A percentile compares a stretch with the other conserved stretches of the same genome.
Evolutionary conservation across 495 filamentous ascomycete species (phyloP).

Genomic region (Aspergillus mulundensis): DNA sequence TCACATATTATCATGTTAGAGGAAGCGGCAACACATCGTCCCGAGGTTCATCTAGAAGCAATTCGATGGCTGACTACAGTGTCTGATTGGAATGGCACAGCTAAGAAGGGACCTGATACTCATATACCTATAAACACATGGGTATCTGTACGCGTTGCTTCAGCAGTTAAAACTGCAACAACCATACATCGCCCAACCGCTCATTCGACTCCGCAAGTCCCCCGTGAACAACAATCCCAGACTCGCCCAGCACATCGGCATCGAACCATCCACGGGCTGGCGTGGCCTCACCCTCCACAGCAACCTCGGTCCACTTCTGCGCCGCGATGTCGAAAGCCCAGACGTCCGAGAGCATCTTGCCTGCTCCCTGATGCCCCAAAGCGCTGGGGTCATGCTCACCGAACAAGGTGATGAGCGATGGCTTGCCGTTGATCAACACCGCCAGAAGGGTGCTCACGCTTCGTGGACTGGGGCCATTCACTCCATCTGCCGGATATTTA

Average conservation of each 20-base stretch:
- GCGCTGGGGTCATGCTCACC: slow-evolving; percentile 62
- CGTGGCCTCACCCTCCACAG: slow-evolving; percentile 32
- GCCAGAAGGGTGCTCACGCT: slow-evolving; percentile 47
- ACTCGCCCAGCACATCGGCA: slow-evolving; percentile 24
- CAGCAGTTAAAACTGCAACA: neutral
- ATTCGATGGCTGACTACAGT: too few species aligned
- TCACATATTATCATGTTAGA: too few species aligned
- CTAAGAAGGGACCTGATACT: too few species aligned
- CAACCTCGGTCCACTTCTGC: slow-evolving; percentile 49
- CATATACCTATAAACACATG: too few species aligned
- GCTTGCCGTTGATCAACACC: slow-evolving; percentile 46
- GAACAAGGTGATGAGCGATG: slow-evolving; percentile 61
- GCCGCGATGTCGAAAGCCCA: slow-evolving; percentile 67
- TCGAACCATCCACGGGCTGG: slow-evolving; percentile 43
- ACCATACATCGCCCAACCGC: slow-evolving; percentile 11
- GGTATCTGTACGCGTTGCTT: too few species aligned
- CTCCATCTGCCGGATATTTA: slow-evolving; percentile 45
- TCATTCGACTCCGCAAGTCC: slow-evolving; percentile 16
- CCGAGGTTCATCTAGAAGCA: too few species aligned
- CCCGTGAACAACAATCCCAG: slow-evolving; percentile 12
- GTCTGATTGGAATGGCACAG: too few species aligned
- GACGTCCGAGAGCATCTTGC: slow-evolving; percentile 65
- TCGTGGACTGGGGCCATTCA: slow-evolving; percentile 26
- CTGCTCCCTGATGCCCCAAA: slow-evolving; percentile 61
- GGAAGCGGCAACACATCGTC: too few species aligned